These are phyloP conservation scores for Anisodus tanguticus DNA, from an alignment of 257 asterid genomes.

Conservation along the genomic window DNA sequence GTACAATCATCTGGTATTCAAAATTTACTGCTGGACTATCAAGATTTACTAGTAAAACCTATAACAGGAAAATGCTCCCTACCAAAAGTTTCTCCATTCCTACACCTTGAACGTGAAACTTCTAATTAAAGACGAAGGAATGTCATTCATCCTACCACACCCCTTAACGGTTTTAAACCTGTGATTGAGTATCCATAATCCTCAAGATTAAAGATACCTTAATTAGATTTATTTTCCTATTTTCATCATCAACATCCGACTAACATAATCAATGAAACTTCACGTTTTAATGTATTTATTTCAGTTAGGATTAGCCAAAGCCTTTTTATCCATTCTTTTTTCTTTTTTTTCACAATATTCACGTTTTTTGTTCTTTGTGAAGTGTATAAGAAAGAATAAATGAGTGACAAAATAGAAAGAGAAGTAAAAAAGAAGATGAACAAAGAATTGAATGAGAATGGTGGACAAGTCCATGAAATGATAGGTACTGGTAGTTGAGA, in stretches of 20 bases:
- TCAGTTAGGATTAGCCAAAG: background rate
- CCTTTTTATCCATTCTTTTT: background rate
- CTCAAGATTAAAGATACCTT: no score
- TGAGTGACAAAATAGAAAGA: background rate
- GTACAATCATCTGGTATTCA: background rate
- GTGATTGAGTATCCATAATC: background rate
- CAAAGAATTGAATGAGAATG: background rate
- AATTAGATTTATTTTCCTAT: background rate
- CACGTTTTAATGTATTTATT: background rate
- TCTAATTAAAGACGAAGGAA: background rate
- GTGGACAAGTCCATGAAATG: background rate
- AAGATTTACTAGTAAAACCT: background rate
- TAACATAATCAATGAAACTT: background rate
- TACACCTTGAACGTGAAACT: background rate
- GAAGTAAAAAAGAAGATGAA: background rate
- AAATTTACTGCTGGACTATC: background rate
- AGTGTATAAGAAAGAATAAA: background rate
- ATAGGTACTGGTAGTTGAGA: constrained; percentile 28
- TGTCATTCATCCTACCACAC: no score
- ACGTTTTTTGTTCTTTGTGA: background rate
- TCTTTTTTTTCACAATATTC: background rate
- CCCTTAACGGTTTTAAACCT: no score
- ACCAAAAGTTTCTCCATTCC: background rate
- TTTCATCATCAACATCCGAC: background rate
- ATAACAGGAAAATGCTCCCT: background rate